Conservation (phyloP, 2,329 filamentous ascomycete species). For the Verruconis gallopava region DNA sequence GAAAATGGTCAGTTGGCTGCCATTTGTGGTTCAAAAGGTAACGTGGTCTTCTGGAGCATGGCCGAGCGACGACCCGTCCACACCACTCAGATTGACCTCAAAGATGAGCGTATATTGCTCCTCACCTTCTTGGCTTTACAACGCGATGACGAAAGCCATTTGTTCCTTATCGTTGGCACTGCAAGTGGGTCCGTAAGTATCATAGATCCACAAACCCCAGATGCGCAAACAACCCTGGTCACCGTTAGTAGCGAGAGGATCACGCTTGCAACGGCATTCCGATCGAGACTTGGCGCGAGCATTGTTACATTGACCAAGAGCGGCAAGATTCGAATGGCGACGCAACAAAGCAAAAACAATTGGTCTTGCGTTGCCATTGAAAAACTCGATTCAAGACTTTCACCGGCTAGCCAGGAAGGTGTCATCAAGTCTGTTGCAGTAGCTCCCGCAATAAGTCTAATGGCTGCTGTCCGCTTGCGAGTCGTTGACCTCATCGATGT, state of each 20-base stretch:
- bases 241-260: conserved; percentile 24
- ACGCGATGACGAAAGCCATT: conserved; percentile 17
- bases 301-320: conserved; percentile 22
- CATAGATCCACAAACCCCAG: conserved; percentile 31
- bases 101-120: conserved; percentile 45
- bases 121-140: conserved; percentile 47
- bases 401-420: conserved; percentile 20
- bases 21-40: conserved; percentile 45
- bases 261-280: conserved; percentile 20
- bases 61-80: conserved; percentile 28
- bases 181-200: conserved; percentile 47
- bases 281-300: conserved; percentile 18
- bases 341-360: not conserved
- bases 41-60: conserved; percentile 52
- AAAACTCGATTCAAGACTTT: not conserved
- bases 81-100: conserved; percentile 35
- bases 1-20: conserved; percentile 52
- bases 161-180: conserved; percentile 46
- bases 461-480: conserved; percentile 45
- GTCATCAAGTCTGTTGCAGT: conserved; percentile 45
- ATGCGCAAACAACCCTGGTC: conserved; percentile 31
- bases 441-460: conserved; percentile 44
- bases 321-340: conserved; percentile 23
- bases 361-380: not conserved
- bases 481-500: conserved; percentile 51